A percentile compares a stretch with the other conserved stretches of the same genome.
These are phyloP conservation scores for Ostreobium quekettii DNA, from an alignment of 139 green algal species.

Conservation along the genomic window DNA sequence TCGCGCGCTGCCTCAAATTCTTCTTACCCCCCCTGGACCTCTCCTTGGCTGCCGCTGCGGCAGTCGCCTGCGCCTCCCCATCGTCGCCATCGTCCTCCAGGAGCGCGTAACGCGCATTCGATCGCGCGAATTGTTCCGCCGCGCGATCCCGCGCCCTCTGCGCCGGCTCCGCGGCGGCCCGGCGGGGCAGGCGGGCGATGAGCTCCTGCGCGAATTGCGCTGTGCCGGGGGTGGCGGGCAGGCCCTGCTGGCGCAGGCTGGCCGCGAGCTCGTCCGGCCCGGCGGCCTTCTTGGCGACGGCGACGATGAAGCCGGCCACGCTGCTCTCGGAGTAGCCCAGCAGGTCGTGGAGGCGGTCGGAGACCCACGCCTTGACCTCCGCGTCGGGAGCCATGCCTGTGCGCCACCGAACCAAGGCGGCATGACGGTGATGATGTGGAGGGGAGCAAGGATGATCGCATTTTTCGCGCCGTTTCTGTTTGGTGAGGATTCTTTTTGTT, in stretches of 20 bases:
- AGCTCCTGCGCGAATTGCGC: conserved; percentile 7
- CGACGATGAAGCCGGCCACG: conserved; percentile 35
- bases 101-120: conserved; percentile 8
- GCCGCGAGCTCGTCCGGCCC: conserved; percentile 21
- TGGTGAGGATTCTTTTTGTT: too few species aligned
- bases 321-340: conserved; percentile 47
- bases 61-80: not conserved
- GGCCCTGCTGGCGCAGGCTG: conserved; percentile 34
- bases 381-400: too few species aligned
- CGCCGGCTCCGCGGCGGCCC: conserved; percentile 21
- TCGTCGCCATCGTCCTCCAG: conserved; percentile 12
- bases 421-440: too few species aligned
- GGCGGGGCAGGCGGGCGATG: not conserved
- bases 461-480: too few species aligned
- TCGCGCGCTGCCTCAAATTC: not conserved
- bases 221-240: conserved; percentile 37
- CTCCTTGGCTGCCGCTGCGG: not conserved
- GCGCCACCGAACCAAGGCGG: too few species aligned
- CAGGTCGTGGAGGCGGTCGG: conserved; percentile 59
- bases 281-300: conserved; percentile 33
- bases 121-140: not conserved
- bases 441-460: too few species aligned
- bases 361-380: conserved; percentile 55
- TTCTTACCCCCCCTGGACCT: not conserved
- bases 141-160: not conserved